Evolutionary conservation across 2,329 filamentous ascomycete genomes (phyloP).

Genomic region (Claviceps monticola): DNA sequence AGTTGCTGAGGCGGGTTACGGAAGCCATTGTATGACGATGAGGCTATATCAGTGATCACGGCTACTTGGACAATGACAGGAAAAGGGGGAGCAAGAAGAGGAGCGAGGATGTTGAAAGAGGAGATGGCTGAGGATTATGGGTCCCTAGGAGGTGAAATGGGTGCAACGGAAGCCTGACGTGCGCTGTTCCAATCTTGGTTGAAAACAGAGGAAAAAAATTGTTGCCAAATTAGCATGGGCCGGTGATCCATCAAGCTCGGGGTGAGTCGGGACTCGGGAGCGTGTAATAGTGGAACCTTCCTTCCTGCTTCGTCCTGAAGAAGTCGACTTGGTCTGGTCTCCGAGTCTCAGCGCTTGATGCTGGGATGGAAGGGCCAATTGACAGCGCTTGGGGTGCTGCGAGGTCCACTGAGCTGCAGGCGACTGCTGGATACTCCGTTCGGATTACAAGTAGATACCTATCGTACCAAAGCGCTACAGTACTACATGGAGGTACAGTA

Average conservation of each 20-base stretch:
- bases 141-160: slow-evolving; percentile 1
- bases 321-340: background rate
- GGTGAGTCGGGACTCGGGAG: background rate
- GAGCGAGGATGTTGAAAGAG: slow-evolving; percentile 19
- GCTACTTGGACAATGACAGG: background rate
- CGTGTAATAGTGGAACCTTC: slow-evolving; percentile 2
- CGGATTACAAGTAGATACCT: too few relatives aligned
- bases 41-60: slow-evolving; percentile 4
- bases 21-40: slow-evolving; percentile 54
- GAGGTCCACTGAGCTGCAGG: too few relatives aligned
- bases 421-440: too few relatives aligned
- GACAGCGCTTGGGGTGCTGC: too few relatives aligned
- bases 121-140: slow-evolving; percentile 16
- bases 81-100: slow-evolving; percentile 13
- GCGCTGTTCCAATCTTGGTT: background rate
- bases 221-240: slow-evolving; percentile 2
- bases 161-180: background rate
- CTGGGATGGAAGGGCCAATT: background rate
- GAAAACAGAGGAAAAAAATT: slow-evolving; percentile 4
- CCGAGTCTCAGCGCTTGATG: background rate
- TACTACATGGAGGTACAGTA: too few relatives aligned
- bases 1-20: slow-evolving; percentile 65
- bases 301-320: background rate
- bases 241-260: slow-evolving; percentile 4
- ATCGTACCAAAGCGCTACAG: too few relatives aligned